Evolutionary conservation across 1,284 basidiomycete genomes (phyloP).

Genomic region (Tilletia horrida): DNA sequence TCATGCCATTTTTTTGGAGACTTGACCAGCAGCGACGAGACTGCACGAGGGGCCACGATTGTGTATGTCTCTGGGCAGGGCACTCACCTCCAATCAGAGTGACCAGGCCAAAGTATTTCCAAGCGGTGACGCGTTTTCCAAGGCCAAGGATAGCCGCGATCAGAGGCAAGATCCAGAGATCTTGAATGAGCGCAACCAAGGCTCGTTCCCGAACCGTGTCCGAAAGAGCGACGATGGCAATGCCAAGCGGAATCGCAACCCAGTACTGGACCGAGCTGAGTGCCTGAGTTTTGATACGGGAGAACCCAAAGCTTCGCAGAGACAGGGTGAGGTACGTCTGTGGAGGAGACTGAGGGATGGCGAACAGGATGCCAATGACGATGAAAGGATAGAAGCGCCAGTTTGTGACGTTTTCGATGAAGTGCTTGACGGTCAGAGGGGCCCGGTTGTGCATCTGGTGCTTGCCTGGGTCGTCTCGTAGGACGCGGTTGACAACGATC

Average conservation of each 20-base stretch:
- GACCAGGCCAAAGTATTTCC: conserved; percentile 25
- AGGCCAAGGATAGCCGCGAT: conserved; percentile 20
- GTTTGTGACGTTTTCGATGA: background rate
- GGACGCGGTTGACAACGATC: conserved; percentile 8
- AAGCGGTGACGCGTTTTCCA: conserved; percentile 18
- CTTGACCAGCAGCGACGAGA: too few species aligned
- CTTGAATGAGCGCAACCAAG: conserved; percentile 18
- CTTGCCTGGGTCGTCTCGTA: conserved; percentile 10
- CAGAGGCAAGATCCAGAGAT: conserved; percentile 24
- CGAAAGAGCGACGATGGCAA: conserved; percentile 23
- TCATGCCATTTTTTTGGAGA: too few species aligned
- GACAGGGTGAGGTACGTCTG: conserved; percentile 65
- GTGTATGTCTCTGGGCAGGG: too few species aligned
- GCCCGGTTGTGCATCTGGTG: conserved; percentile 10
- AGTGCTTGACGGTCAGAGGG: background rate
- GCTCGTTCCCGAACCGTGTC: conserved; percentile 22
- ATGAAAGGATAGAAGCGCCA: background rate
- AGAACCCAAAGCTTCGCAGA: conserved; percentile 65
- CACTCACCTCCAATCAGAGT: conserved; percentile 19
- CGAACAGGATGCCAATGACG: conserved; percentile 7
- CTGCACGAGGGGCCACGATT: too few species aligned
- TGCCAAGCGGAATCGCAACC: conserved; percentile 19
- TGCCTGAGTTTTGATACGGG: conserved; percentile 64
- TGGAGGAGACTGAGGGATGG: conserved; percentile 56
- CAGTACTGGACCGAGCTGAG: conserved; percentile 46